phyloP scores from a whole-genome alignment of 768 basidiomycete species.

The Leucosporidium scottii region DNA sequence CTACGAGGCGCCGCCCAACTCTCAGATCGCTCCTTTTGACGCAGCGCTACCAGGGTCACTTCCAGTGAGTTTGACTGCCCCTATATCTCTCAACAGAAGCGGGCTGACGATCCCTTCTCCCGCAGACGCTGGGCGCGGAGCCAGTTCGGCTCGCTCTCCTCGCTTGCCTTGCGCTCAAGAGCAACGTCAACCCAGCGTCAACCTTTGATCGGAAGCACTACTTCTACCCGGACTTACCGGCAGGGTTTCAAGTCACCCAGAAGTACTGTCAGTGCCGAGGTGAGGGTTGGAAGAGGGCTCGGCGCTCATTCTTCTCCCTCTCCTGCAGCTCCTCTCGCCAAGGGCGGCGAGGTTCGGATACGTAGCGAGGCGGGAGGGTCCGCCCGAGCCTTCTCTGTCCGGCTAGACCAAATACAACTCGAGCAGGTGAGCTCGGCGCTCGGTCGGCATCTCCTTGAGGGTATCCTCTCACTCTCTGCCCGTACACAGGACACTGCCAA shows the following conservation, averaged over 20 bases:
- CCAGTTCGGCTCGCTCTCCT: conserved; percentile 68
- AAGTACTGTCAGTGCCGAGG: conserved; percentile 60
- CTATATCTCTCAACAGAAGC: no score
- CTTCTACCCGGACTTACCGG: conserved; percentile 88
- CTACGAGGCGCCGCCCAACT: conserved; percentile 59
- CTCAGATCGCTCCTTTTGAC: conserved; percentile 66
- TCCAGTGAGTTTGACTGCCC: conserved; percentile 54
- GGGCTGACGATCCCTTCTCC: conserved; percentile 12
- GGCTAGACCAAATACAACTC: conserved; percentile 88
- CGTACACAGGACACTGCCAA: conserved; percentile 79
- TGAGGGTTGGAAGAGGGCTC: no score
- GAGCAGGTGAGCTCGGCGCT: conserved; percentile 66
- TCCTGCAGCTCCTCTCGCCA: conserved; percentile 66
- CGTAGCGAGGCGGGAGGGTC: conserved; percentile 1
- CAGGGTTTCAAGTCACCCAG: conserved; percentile 96
- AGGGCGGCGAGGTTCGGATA: conserved; percentile 55
- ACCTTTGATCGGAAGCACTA: conserved; percentile 93
- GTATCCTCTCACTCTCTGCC: neutral
- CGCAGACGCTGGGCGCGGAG: conserved; percentile 37
- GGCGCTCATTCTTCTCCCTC: neutral
- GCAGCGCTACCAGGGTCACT: conserved; percentile 89
- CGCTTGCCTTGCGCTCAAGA: conserved; percentile 66
- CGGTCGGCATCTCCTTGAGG: neutral
- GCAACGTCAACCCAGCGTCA: conserved; percentile 44
- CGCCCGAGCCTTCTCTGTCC: conserved; percentile 45